Conservation (phyloP, 495 filamentous ascomycete genomes). For the Penicillium ochrochloron region DNA sequence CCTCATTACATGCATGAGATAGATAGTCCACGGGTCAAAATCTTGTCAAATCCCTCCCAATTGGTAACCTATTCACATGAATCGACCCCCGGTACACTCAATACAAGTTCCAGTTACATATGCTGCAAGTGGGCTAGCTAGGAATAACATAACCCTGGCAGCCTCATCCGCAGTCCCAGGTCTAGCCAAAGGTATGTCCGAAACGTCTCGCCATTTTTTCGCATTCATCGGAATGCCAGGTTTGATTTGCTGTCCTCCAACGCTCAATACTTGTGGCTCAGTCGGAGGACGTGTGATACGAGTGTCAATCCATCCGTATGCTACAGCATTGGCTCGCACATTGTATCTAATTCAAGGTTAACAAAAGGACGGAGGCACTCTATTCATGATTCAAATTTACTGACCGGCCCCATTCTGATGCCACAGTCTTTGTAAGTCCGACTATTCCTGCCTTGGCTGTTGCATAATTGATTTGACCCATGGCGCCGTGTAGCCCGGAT, state of each 20-base stretch:
- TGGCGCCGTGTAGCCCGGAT: slow-evolving; percentile 70
- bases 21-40: neutral
- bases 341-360: slow-evolving; percentile 51
- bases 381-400: neutral
- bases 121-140: slow-evolving; percentile 68
- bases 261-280: slow-evolving; percentile 66
- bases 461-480: slow-evolving; percentile 74
- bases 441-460: slow-evolving; percentile 72
- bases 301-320: slow-evolving; percentile 72
- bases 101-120: slow-evolving; percentile 50
- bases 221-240: slow-evolving; percentile 25
- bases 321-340: slow-evolving; percentile 74
- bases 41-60: neutral
- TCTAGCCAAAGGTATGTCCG: slow-evolving; percentile 69
- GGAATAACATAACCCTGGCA: slow-evolving; percentile 67
- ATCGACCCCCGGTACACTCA: slow-evolving; percentile 24
- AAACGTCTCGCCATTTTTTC: slow-evolving; percentile 36
- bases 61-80: slow-evolving; percentile 15
- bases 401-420: slow-evolving; percentile 76
- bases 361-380: neutral
- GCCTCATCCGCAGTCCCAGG: slow-evolving; percentile 72
- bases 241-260: slow-evolving; percentile 52
- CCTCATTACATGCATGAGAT: neutral
- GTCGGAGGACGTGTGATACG: slow-evolving; percentile 67
- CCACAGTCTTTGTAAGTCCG: slow-evolving; percentile 74